Base-by-base conservation (phyloP, 2,329 filamentous ascomycete species). In the Sporothrix mexicana region DNA sequence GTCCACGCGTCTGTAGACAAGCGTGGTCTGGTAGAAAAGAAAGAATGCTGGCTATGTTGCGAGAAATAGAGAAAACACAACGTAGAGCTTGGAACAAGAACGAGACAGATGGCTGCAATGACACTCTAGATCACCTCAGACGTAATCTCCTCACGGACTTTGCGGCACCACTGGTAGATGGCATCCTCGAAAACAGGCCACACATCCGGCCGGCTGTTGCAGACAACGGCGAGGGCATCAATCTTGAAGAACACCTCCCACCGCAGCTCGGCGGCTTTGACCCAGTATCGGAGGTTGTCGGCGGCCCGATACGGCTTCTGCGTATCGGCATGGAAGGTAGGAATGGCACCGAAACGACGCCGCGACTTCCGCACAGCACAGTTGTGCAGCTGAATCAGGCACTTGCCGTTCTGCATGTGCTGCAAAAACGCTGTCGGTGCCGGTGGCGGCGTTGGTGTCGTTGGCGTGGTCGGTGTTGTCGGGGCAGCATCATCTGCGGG, bases 201-300 rank as follows among this genome's bases (percentile, higher is more conserved):
- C 13, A 90, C 90, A 70, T 89, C 86, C 0, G 86, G 86, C 68
- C 88, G 86, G 74, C 86, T 91, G 78, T 91, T 91, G 79, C 95
- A 92, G 25, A 97, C 95, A 8, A 98, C 88, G 41, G 92, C 94
- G 82, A 97, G 91, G 25, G 95, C 93, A 78, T 98, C 94, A 71
- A 97, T 87, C 75, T 91, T 89, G 69, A 98, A 85, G 77, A 92
- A 88, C 53, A 95, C 88, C 82, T 98, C 96, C 91, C 95, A 99
- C 72, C 96, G 90, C 73, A 98, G 86, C 83, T 99, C 95, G 8
- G 95, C 94, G 0, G 95, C 96, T 84, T 99, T 99, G 82, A 93
- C 88, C 95, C 96, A 99, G 85, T 92, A 99, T 55, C 94, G 90
- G 74, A 99, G 86, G 80, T 99, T 99, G 77, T 99, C 96, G 2